These are phyloP conservation scores for Aspergillus clavatus DNA, from an alignment of 2,329 filamentous ascomycete genomes.

Conservation along the genomic window DNA sequence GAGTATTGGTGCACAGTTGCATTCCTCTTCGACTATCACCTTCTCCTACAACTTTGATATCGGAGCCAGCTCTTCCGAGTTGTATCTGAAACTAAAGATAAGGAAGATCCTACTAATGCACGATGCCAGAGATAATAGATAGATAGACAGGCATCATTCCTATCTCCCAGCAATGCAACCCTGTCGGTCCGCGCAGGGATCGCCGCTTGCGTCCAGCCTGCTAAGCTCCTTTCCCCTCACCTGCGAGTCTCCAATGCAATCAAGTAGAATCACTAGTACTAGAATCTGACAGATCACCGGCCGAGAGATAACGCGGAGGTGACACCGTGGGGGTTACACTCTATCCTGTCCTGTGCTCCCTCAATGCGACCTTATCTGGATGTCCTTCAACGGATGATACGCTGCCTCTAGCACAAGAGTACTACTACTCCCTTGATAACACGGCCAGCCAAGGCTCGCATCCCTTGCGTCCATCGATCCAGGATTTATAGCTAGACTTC, in stretches of 20 bases:
- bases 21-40: too few species aligned
- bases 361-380: neutral
- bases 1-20: too few species aligned
- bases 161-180: too few species aligned
- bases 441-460: neutral
- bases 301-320: neutral
- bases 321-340: neutral
- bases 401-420: neutral
- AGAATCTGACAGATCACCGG: neutral
- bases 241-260: neutral
- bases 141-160: too few species aligned
- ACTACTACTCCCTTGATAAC: neutral
- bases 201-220: slow-evolving; percentile 7
- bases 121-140: too few species aligned
- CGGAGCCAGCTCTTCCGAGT: too few species aligned
- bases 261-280: too few species aligned
- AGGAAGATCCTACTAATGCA: too few species aligned
- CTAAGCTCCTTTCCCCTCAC: neutral
- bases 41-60: too few species aligned
- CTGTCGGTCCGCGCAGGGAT: slow-evolving; percentile 1
- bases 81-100: too few species aligned
- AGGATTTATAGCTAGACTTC: neutral
- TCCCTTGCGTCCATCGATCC: neutral
- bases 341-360: neutral
- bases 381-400: neutral